A percentile compares a stretch with the other conserved stretches of the same genome.
Conservation (phyloP, 2,329 filamentous ascomycete species). For the Colletotrichum neosansevieriae region DNA sequence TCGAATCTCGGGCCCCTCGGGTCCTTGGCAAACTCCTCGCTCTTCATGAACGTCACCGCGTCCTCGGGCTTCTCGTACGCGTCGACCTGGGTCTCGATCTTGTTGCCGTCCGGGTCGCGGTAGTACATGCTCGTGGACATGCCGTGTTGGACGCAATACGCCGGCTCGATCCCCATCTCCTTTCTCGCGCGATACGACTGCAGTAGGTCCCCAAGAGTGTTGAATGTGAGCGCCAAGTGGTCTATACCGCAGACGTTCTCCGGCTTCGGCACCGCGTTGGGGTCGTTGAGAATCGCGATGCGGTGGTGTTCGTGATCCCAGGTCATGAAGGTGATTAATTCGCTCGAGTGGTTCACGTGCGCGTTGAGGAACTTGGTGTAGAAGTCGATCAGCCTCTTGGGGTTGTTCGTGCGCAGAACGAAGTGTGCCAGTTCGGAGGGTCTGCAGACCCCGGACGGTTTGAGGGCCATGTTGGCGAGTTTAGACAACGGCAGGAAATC, state of each 20-base stretch:
- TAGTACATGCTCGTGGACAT: conserved; percentile 62
- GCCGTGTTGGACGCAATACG: conserved; percentile 61
- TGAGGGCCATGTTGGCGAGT: conserved; percentile 17
- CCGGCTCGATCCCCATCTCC: conserved; percentile 51
- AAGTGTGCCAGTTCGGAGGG: conserved; percentile 34
- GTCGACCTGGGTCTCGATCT: conserved; percentile 60
- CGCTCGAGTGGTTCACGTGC: conserved; percentile 43
- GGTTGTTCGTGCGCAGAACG: conserved; percentile 23
- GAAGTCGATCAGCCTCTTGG: conserved; percentile 47
- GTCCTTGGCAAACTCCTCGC: conserved; percentile 53
- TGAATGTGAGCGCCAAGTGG: conserved; percentile 58
- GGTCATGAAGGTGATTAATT: conserved; percentile 51
- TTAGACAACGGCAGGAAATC: background rate
- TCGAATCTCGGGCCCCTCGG: conserved; percentile 42
- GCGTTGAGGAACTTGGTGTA: conserved; percentile 54
- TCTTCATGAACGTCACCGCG: conserved; percentile 54
- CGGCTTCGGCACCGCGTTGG: conserved; percentile 43
- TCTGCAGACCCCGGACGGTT: conserved; percentile 10
- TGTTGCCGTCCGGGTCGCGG: conserved; percentile 61
- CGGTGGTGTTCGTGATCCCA: conserved; percentile 64
- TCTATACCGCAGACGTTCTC: conserved; percentile 49
- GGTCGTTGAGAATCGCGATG: conserved; percentile 53
- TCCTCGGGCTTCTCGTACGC: conserved; percentile 54
- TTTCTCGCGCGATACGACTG: conserved; percentile 53
- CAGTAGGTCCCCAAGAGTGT: conserved; percentile 50